phyloP scores from a whole-genome alignment of 345 rosid genomes.

The Salix koriyanagi region DNA sequence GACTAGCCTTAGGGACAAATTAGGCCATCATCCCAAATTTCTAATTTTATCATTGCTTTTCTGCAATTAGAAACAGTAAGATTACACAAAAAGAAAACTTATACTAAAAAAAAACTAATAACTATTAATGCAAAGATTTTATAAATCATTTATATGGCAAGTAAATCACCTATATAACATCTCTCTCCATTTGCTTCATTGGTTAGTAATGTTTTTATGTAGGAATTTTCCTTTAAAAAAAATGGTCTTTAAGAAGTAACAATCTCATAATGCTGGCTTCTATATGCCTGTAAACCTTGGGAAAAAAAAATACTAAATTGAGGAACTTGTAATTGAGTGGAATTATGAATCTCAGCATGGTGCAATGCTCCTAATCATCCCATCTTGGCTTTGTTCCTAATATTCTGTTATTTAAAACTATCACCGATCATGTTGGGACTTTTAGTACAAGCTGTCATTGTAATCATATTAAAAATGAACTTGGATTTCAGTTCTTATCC shows the following conservation, averaged over 20 bases:
- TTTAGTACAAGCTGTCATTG: neutral
- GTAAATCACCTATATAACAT: neutral
- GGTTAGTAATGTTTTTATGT: neutral
- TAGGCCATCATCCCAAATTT: neutral
- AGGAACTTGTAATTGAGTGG: neutral
- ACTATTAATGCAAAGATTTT: neutral
- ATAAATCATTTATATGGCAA: neutral
- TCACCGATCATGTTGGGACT: neutral
- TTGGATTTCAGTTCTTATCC: conserved; percentile 14
- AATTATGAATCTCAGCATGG: conserved; percentile 3
- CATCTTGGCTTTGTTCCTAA: conserved; percentile 3
- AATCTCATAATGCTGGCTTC: neutral
- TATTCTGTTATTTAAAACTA: conserved; percentile 5
- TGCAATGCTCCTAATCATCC: neutral
- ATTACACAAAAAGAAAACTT: neutral
- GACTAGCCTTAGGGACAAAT: neutral
- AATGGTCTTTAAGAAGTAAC: neutral
- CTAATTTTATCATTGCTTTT: neutral
- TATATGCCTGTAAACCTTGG: neutral
- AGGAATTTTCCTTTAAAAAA: neutral
- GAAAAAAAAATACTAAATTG: neutral
- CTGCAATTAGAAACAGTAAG: neutral
- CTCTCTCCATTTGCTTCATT: neutral
- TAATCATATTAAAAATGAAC: neutral
- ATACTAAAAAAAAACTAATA: too few relatives aligned